Evolutionary conservation across 2,329 filamentous ascomycete genomes (phyloP), one percentile per base, ranked within the genome.

Genomic region (Botrytis porri): DNA sequence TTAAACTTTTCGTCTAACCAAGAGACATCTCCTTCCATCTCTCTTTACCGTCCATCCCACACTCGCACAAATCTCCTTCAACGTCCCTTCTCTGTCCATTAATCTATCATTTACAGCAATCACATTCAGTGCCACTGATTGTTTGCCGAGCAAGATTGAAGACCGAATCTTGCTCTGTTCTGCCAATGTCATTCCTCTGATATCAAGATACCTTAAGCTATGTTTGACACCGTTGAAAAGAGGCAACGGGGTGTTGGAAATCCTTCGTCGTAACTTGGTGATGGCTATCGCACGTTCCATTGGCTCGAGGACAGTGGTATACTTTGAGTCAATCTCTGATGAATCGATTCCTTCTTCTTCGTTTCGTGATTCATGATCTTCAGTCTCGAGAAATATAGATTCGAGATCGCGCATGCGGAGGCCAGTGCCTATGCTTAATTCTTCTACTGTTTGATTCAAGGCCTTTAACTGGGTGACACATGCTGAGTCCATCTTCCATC

Each of bases 331-430:
- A 3, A 73, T 69, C 62, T 71, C 54, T 54, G 43, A 59, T 57
- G 51, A 39, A 41, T 63, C 66, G 59, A 3, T 69, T 61, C 48
- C 29, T 5, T 69, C 62, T 67, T 65, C 62, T 4, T 72, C 62
- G 61, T 9, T 69, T 39, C 25, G 43, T 7, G 65, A 41, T 5
- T 62, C 65, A 14, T 63, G 59, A 4, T 70, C 39, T 51, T 69
- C 73, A 2, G 66, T 37, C 1, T 63, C 57, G 0, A 78, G 65
- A 29, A 76, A 62, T 35, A 77, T 70, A 6, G 61, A 57, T 61
- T 78, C 77, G 10, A 78, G 41, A 57, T 77, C 74, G 20, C 37
- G n/a, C 32, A 77, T 60, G 14, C n/a, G 63, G 7, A 78, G 74
- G 5, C 66, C 61, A 1, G 43, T 37, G 2, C 76, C 76, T 2